A percentile compares a stretch with the other conserved stretches of the same genome.
Evolutionary conservation across 345 rosid genomes (phyloP).

Genomic region (Capsella bursapastoris): DNA sequence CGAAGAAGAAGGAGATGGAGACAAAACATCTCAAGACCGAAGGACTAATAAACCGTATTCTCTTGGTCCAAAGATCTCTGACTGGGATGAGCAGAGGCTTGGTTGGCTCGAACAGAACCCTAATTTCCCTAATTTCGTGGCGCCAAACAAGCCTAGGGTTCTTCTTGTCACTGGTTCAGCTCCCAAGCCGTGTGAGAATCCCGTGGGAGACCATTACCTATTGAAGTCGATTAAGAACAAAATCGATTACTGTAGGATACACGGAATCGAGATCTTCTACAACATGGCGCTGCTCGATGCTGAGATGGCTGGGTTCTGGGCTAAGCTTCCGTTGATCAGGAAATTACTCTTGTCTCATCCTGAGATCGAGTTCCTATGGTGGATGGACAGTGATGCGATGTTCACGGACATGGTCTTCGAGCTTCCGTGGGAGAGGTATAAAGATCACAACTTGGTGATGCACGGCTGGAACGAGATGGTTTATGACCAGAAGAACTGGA

Average conservation of each 20-base stretch:
- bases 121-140: slow-evolving; percentile 54
- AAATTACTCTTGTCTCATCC: slow-evolving; percentile 69
- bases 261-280: slow-evolving; percentile 77
- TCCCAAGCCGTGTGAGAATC: slow-evolving; percentile 76
- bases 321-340: slow-evolving; percentile 70
- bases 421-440: slow-evolving; percentile 81
- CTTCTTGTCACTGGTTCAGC: slow-evolving; percentile 80
- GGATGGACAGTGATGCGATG: slow-evolving; percentile 87
- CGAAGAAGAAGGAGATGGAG: slow-evolving; percentile 60
- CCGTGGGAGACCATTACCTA: slow-evolving; percentile 75
- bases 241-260: slow-evolving; percentile 73
- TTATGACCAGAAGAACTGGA: slow-evolving; percentile 71
- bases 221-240: slow-evolving; percentile 79
- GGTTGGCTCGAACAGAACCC: slow-evolving; percentile 65
- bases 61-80: slow-evolving; percentile 64
- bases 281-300: slow-evolving; percentile 73
- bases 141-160: slow-evolving; percentile 64
- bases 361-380: slow-evolving; percentile 74
- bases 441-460: slow-evolving; percentile 64
- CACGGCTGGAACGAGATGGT: slow-evolving; percentile 82
- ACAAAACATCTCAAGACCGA: slow-evolving; percentile 51
- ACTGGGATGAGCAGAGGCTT: slow-evolving; percentile 68
- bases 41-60: slow-evolving; percentile 47
- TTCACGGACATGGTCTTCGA: slow-evolving; percentile 83
- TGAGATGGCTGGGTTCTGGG: slow-evolving; percentile 83